Conservation (phyloP, 176 grass and related monocot genomes). For the Musa acuminata region DNA sequence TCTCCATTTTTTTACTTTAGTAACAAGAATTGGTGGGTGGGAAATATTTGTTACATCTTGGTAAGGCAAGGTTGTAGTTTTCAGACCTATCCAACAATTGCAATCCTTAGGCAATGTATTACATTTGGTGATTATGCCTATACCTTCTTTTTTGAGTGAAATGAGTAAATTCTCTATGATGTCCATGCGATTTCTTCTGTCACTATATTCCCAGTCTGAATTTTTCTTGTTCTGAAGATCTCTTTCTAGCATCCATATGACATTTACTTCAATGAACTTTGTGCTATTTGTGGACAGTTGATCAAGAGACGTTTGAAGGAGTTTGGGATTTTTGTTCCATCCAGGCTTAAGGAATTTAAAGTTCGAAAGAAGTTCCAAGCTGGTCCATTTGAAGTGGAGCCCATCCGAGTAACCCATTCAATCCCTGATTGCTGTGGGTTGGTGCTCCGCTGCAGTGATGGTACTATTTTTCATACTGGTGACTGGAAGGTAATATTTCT, state of each 20-base stretch:
- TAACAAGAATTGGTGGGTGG: background rate
- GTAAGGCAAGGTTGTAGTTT: background rate
- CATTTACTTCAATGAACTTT: background rate
- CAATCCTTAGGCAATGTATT: background rate
- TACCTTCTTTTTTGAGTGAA: background rate
- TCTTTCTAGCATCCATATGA: background rate
- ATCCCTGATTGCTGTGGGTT: slow-evolving; percentile 98
- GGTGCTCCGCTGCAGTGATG: slow-evolving; percentile 89
- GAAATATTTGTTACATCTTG: background rate
- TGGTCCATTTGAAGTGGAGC: slow-evolving; percentile 98
- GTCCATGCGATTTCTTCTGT: background rate
- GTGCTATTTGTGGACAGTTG: slow-evolving; percentile 34
- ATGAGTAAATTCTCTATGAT: background rate
- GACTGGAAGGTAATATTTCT: slow-evolving; percentile 87
- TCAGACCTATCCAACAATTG: background rate
- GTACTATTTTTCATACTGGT: slow-evolving; percentile 95
- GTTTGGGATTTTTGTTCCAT: slow-evolving; percentile 79
- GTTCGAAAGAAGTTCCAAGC: slow-evolving; percentile 79
- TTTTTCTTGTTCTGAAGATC: background rate
- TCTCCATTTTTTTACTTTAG: too few relatives aligned
- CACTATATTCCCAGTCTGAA: background rate
- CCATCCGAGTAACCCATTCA: slow-evolving; percentile 94
- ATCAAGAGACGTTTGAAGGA: slow-evolving; percentile 98
- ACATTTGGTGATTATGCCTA: background rate
- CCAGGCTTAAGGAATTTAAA: slow-evolving; percentile 78